phyloP scores from a whole-genome alignment of 306 rosid genomes.

The Arachis stenosperma region DNA sequence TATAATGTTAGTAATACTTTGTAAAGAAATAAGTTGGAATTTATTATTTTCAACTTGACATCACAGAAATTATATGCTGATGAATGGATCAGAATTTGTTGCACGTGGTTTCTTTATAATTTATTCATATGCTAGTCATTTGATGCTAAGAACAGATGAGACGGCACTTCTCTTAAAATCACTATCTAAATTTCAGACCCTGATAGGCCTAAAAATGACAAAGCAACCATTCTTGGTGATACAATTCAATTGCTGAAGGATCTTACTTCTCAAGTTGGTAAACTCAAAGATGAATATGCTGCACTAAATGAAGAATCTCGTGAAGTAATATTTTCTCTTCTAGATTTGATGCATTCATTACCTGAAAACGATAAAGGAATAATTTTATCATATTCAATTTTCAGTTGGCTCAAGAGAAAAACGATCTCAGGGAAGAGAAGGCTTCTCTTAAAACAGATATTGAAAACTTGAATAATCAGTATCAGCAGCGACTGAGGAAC shows the following conservation, averaged over 20 bases:
- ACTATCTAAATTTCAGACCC: constrained; percentile 69
- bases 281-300: constrained; percentile 68
- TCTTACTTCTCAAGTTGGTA: constrained; percentile 74
- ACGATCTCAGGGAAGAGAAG: constrained; percentile 97
- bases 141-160: constrained; percentile 30
- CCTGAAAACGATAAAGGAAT: constrained; percentile 22
- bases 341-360: constrained; percentile 10
- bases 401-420: constrained; percentile 89
- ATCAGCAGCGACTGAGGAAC: constrained; percentile 81
- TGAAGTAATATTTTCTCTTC: constrained; percentile 59
- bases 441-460: constrained; percentile 79
- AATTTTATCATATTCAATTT: constrained; percentile 33
- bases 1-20: neutral
- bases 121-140: constrained; percentile 23
- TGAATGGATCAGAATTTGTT: constrained; percentile 11
- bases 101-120: constrained; percentile 20
- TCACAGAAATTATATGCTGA: constrained; percentile 15
- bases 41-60: constrained; percentile 25
- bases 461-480: constrained; percentile 74
- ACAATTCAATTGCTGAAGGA: constrained; percentile 89
- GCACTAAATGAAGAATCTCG: constrained; percentile 76
- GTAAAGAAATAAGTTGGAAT: neutral
- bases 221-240: constrained; percentile 78
- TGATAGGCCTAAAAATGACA: constrained; percentile 90
- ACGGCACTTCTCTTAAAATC: constrained; percentile 16